A percentile compares a stretch with the other conserved stretches of the same genome.
Conservation (phyloP, 345 rosid genomes). For the Abelmoschus esculentus region DNA sequence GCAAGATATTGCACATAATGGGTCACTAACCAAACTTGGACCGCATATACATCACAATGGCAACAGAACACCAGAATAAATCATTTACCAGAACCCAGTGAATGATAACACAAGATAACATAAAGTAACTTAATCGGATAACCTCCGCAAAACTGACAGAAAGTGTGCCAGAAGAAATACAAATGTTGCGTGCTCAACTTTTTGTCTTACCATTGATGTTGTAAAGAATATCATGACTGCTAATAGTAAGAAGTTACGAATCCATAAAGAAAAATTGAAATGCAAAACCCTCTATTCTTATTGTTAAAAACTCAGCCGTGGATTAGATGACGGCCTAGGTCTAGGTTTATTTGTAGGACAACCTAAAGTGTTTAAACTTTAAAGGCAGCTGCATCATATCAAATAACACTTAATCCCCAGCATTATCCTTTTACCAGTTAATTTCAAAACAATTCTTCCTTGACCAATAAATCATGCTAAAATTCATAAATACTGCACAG, state of each 20-base stretch:
- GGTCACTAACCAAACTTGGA: background rate
- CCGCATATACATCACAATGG: background rate
- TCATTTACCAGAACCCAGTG: background rate
- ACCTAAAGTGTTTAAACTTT: background rate
- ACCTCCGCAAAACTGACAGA: background rate
- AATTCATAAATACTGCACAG: background rate
- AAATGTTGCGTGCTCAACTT: background rate
- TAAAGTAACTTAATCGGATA: background rate
- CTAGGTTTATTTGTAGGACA: background rate
- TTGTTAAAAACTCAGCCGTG: background rate
- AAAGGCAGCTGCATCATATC: background rate
- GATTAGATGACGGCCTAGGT: background rate
- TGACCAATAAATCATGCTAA: background rate
- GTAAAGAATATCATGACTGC: background rate
- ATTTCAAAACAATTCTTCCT: background rate
- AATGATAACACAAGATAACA: background rate
- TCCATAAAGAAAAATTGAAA: background rate
- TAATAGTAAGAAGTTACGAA: background rate
- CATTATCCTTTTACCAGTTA: background rate
- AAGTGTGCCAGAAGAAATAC: background rate
- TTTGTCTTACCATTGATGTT: background rate
- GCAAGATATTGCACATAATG: conserved; percentile 16
- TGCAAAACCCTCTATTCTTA: background rate
- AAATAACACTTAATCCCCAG: background rate
- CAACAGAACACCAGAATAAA: background rate